These are phyloP conservation scores for Centrapalus pauciflorus DNA, from an alignment of 129 eudicot genomes.

Conservation along the genomic window DNA sequence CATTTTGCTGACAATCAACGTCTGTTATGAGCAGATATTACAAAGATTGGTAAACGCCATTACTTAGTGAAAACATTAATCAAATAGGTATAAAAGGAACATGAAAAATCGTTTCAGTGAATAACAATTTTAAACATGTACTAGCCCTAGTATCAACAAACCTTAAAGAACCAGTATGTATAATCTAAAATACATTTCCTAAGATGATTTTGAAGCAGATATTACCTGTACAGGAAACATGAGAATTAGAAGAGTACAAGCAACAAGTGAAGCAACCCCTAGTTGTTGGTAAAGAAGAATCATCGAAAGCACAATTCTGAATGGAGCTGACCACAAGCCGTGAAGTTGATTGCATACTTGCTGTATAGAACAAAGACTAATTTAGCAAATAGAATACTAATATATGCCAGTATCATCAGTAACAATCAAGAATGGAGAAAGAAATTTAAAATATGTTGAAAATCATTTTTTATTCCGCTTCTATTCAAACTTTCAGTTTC, in stretches of 20 bases:
- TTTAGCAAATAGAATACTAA: background rate
- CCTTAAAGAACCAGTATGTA: background rate
- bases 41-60: constrained; percentile 2
- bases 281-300: constrained; percentile 80
- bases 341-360: constrained; percentile 92
- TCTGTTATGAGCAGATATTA: constrained; percentile 40
- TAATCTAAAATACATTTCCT: background rate
- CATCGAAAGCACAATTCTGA: constrained; percentile 74
- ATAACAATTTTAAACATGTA: too few relatives aligned
- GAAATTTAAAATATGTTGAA: background rate
- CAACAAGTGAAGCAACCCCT: constrained; percentile 86
- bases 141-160: background rate
- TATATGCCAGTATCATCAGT: background rate
- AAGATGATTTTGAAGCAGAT: background rate
- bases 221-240: constrained; percentile 89
- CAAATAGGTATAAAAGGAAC: background rate
- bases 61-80: background rate
- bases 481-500: background rate
- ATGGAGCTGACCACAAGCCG: constrained; percentile 93
- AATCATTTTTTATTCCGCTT: background rate
- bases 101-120: background rate
- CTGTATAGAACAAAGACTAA: constrained; percentile 40
- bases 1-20: constrained; percentile 79
- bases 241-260: constrained; percentile 61
- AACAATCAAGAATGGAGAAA: background rate